Base-by-base conservation (phyloP, 441 rosid genomes). In the Omphalea diandra region DNA sequence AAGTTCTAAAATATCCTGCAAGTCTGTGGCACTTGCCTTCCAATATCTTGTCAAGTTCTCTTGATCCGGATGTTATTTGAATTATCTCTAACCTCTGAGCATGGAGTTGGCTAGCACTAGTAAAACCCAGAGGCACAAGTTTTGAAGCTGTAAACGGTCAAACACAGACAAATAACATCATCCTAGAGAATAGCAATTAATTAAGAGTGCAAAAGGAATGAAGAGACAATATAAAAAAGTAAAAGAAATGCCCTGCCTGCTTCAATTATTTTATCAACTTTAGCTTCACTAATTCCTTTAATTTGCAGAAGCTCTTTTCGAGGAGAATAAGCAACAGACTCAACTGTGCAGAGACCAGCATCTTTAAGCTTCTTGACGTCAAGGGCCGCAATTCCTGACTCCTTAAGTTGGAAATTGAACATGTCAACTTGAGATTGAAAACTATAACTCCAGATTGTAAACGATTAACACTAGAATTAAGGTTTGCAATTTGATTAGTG, bases 221-320 rank as follows among this genome's bases (percentile, higher is more conserved):
- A 63, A 24, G 17, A 58, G 43, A 54, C 22, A 57, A 57, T 7
- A 40, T 10, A 69, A 3, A 32, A 55, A 40, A 38, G 63, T 33
- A 55, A 49, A 26, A 61, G 38, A n/a, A n/a, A n/a, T n/a, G n/a
- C n/a, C 76, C 61, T 85, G 75, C 98, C 98, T 83, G 97, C 98
- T 88, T 94, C 98, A 29, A 90, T 80, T 54, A 90, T 88, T 74
- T 94, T 94, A 79, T 92, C 98, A 63, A 92, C 98, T 74, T 92
- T 94, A 65, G 98, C 94, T 69, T 94, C 98, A 67, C 98, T 94
- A 40, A 94, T 92, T 78, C 98, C 98, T 81, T 94, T 94, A 55
- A 94, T 94, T 73, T 90, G 97, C 77, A 94, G 85, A 67, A 94
- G 98, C 81, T 94, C 98, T 85, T 94, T 94, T 79, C 98, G 84